phyloP scores from a whole-genome alignment of 2,329 filamentous ascomycete species.

The Mycocentrospora acerina region DNA sequence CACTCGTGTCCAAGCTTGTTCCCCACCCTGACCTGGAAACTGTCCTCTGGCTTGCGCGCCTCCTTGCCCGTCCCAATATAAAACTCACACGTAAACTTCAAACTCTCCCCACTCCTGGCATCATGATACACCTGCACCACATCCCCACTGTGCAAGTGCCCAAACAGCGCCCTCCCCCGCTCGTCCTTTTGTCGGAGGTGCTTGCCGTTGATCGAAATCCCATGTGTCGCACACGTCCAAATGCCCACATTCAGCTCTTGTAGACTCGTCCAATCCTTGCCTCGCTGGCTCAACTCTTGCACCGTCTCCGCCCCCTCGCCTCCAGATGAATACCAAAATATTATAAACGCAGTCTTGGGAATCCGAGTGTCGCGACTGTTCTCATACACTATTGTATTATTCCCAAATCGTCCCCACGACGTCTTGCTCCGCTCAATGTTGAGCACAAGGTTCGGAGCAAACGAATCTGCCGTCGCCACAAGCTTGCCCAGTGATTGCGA shows the following conservation, averaged over 20 bases:
- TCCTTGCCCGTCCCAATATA: constrained; percentile 42
- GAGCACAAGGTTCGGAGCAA: constrained; percentile 61
- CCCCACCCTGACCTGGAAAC: constrained; percentile 17
- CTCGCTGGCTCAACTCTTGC: constrained; percentile 41
- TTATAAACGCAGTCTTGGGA: constrained; percentile 77
- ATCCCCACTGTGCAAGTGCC: constrained; percentile 75
- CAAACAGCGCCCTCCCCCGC: constrained; percentile 57
- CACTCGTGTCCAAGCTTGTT: no score
- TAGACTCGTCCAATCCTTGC: constrained; percentile 57
- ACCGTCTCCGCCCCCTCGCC: constrained; percentile 65
- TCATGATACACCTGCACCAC: constrained; percentile 70
- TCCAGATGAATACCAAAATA: constrained; percentile 65
- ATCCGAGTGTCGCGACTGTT: constrained; percentile 67
- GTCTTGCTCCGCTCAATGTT: constrained; percentile 67
- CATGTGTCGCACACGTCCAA: constrained; percentile 74
- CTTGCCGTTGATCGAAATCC: constrained; percentile 76
- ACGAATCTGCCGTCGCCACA: constrained; percentile 65
- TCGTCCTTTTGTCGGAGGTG: constrained; percentile 60
- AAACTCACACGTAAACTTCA: constrained; percentile 49
- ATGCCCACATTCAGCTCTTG: constrained; percentile 68
- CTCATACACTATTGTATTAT: constrained; percentile 69
- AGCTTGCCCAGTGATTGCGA: constrained; percentile 62
- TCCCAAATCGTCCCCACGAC: constrained; percentile 73
- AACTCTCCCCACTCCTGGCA: constrained; percentile 26
- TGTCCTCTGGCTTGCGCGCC: constrained; percentile 26